phyloP scores from a whole-genome alignment of 2,329 filamentous ascomycete genomes.

The Dendryphion nanum region DNA sequence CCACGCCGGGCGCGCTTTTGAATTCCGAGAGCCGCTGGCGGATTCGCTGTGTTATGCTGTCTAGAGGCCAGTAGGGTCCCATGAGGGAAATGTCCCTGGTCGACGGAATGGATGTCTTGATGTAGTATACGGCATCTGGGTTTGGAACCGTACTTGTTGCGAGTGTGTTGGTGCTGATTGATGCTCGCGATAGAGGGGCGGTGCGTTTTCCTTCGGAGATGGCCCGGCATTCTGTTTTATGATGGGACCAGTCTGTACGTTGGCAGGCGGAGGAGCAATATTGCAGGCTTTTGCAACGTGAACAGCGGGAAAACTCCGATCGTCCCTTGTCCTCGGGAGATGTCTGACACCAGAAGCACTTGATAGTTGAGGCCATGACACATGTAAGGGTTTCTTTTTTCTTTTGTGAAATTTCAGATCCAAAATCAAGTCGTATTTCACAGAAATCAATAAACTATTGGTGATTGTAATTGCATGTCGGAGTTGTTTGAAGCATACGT shows the following conservation, averaged over 20 bases:
- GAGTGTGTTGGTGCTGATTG: background rate
- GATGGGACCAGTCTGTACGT: background rate
- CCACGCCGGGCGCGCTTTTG: background rate
- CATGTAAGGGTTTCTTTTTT: too few species aligned
- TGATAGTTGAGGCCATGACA: background rate
- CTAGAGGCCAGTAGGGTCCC: background rate
- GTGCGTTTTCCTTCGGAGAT: background rate
- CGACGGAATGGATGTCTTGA: background rate
- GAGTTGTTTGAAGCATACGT: too few species aligned
- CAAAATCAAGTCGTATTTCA: too few species aligned
- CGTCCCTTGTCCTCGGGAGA: background rate
- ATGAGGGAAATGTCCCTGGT: background rate
- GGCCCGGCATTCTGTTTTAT: background rate
- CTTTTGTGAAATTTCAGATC: too few species aligned
- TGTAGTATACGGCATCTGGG: background rate
- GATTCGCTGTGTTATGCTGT: background rate
- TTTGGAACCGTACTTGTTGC: too few species aligned
- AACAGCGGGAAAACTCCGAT: background rate
- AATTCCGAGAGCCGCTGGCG: background rate
- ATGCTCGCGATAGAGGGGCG: too few species aligned
- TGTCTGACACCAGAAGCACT: background rate
- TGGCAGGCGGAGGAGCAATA: constrained; percentile 1
- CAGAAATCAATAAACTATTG: too few species aligned
- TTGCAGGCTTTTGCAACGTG: background rate
- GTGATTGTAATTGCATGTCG: too few species aligned